Evolutionary conservation across 345 rosid species (phyloP), one percentile per base, ranked within the genome.

Genomic region (Arabis alpina): DNA sequence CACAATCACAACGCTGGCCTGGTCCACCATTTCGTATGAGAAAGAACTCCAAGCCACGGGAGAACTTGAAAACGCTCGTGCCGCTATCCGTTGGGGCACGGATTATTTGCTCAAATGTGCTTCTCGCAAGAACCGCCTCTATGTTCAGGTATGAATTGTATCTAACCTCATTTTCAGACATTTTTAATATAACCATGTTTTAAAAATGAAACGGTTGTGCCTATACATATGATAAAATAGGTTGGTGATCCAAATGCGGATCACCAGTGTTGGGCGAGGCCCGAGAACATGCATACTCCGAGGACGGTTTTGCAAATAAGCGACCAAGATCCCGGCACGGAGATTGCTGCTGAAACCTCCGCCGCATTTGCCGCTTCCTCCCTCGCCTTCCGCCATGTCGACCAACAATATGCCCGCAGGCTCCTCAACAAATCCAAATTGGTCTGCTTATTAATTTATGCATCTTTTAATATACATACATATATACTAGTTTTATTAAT

Each of bases 291-390:
- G 98, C 43, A 81, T n/a, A 86, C 90, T 0, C 80, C 92, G 19
- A 86, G 97, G 61, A 85, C 88, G 4, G 94, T 93, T 0, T 65
- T 89, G 68, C 34, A 75, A 69, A 91, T 93, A 11, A 77, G 73
- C 48, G 81, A 73, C 36, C 68, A 74, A 16, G 6, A 16, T 0
- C 94, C 97, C 0, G 98, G 97, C 11, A 78, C 97, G 0, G 97
- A 90, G 78, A 90, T 90, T 8, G 96, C 93, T 0, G 98, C 96
- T 0, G 97, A 93, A 70, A 86, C 97, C 0, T 71, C 98, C 0
- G 96, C 97, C 0, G 97, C 98, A 0, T 61, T 93, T 78, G 96
- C 98, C 10, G 84, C 98, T 77, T 55, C 97, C 51, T 82, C 94
- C 63, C 81, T 91, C 0, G 95, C 80, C 56, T 91, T 91, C 58